phyloP scores from a whole-genome alignment of 306 rosid species.

The Fagus crenata region DNA sequence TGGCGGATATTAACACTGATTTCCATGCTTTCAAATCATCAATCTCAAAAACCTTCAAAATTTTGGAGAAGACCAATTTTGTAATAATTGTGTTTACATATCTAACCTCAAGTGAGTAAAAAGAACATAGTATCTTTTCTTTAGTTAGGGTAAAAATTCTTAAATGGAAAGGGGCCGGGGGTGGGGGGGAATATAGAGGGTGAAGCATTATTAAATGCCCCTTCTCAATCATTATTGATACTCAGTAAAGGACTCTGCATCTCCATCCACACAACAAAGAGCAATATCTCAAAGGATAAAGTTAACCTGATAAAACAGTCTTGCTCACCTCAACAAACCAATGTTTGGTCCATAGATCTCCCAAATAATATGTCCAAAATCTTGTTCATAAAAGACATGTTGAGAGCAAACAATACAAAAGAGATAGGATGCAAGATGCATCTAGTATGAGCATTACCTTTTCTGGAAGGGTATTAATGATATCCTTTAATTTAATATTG shows the following conservation, averaged over 20 bases:
- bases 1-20: slow-evolving; percentile 73
- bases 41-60: slow-evolving; percentile 77
- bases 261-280: slow-evolving; percentile 10
- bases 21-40: slow-evolving; percentile 79
- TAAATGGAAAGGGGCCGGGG: background rate
- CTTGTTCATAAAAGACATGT: slow-evolving; percentile 2
- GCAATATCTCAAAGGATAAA: slow-evolving; percentile 10
- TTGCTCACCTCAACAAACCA: slow-evolving; percentile 12
- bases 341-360: slow-evolving; percentile 3
- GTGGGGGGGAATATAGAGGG: background rate
- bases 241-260: background rate
- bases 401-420: slow-evolving; percentile 7
- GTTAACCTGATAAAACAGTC: slow-evolving; percentile 21
- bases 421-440: slow-evolving; percentile 4
- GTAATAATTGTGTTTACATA: slow-evolving; percentile 4
- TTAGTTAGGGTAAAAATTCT: background rate
- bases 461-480: slow-evolving; percentile 81
- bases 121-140: background rate
- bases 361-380: slow-evolving; percentile 11
- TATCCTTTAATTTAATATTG: slow-evolving; percentile 64
- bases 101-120: slow-evolving; percentile 6
- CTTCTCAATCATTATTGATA: slow-evolving; percentile 16
- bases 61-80: slow-evolving; percentile 3
- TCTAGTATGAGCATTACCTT: slow-evolving; percentile 45
- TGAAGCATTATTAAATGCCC: slow-evolving; percentile 14